Conservation (phyloP, 2,329 filamentous ascomycete genomes). For the Hymenotorrendiella dingleyae region DNA sequence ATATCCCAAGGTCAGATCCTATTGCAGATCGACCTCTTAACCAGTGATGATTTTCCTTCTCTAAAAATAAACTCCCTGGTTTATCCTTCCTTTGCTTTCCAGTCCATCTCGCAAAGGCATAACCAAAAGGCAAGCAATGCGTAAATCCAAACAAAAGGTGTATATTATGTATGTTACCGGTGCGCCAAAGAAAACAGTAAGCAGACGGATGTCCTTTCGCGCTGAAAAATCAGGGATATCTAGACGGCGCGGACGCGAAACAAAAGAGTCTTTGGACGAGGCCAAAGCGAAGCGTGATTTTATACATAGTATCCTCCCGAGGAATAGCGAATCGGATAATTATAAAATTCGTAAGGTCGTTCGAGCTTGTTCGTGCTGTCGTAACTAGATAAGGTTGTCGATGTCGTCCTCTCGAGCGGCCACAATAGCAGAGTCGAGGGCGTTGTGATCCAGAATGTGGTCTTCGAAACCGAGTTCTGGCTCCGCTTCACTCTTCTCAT, state of each 20-base stretch:
- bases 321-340: constrained; percentile 2
- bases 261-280: not conserved
- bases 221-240: constrained; percentile 7
- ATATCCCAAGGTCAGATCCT: too few species aligned
- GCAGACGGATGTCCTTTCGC: constrained; percentile 2
- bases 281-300: not conserved
- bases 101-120: too few species aligned
- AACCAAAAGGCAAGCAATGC: too few species aligned
- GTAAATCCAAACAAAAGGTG: too few species aligned
- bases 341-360: constrained; percentile 13
- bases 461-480: constrained; percentile 23
- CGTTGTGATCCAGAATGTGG: constrained; percentile 21
- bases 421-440: constrained; percentile 21
- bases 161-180: too few species aligned
- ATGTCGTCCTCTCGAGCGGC: too few species aligned
- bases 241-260: not conserved
- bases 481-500: constrained; percentile 27
- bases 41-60: too few species aligned
- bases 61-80: too few species aligned
- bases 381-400: not conserved
- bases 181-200: not conserved
- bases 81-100: too few species aligned
- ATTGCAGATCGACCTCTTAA: too few species aligned
- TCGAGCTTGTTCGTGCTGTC: constrained; percentile 2
- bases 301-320: constrained; percentile 1